phyloP scores from a whole-genome alignment of 2,329 filamentous ascomycete species.

The Cladosporium phlei region DNA sequence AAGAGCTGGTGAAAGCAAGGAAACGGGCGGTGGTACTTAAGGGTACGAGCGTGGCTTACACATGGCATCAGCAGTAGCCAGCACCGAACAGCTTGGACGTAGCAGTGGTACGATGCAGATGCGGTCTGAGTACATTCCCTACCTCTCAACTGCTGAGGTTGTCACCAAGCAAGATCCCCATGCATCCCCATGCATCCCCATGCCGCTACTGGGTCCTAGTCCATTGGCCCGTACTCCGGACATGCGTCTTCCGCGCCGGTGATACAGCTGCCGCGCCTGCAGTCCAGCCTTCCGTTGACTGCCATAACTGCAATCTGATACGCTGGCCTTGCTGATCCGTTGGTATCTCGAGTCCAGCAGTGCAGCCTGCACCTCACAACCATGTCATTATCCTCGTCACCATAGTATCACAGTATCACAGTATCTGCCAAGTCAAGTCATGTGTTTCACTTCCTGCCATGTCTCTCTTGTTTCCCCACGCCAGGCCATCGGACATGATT shows the following conservation, averaged over 20 bases:
- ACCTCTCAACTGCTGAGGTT: background rate
- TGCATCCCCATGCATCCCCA: background rate
- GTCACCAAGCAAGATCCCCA: background rate
- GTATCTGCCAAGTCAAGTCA: conserved; percentile 1
- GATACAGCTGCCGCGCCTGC: background rate
- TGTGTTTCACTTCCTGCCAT: conserved; percentile 4
- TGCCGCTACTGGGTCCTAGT: no score
- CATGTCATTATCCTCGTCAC: no score
- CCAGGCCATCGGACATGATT: no score
- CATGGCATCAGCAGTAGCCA: background rate
- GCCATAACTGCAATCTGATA: background rate
- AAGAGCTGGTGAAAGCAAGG: background rate
- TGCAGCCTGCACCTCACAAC: conserved; percentile 1
- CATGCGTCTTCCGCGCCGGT: background rate
- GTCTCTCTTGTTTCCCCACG: conserved; percentile 7
- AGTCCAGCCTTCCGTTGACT: conserved; percentile 2
- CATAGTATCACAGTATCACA: no score
- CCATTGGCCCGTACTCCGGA: background rate
- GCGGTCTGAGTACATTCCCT: background rate
- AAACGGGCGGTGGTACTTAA: conserved; percentile 5
- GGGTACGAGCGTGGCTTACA: conserved; percentile 2
- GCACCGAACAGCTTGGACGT: conserved; percentile 1
- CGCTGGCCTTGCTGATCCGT: background rate
- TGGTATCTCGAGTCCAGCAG: background rate
- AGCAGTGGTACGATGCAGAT: conserved; percentile 6